Conservation (phyloP, 352 stramenopile species). For the Aphanomyces cochlioides region DNA sequence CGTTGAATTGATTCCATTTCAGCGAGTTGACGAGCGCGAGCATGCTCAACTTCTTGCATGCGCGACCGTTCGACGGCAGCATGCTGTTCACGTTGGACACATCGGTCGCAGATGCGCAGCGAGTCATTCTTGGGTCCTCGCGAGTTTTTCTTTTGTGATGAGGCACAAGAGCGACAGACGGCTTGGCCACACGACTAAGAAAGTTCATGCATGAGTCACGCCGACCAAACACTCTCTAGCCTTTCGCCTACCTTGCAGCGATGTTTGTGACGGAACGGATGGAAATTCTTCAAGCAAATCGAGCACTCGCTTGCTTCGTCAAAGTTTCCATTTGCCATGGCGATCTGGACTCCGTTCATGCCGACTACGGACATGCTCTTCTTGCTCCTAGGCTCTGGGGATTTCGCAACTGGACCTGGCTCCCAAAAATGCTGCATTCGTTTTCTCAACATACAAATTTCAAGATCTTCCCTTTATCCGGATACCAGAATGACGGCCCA, state of each 20-base stretch:
- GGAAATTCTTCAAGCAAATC: conserved; percentile 82
- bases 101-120: conserved; percentile 76
- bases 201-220: conserved; percentile 1
- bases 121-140: conserved; percentile 73
- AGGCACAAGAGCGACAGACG: conserved; percentile 68
- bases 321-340: conserved; percentile 33
- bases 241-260: conserved; percentile 54
- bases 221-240: no score
- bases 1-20: conserved; percentile 50
- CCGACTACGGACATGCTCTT: not conserved
- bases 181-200: conserved; percentile 68
- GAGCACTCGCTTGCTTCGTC: conserved; percentile 63
- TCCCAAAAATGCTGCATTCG: no score
- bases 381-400: no score
- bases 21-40: conserved; percentile 62
- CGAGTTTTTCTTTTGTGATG: conserved; percentile 70
- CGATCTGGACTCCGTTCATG: conserved; percentile 29
- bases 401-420: no score
- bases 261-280: conserved; percentile 81
- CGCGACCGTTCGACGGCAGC: conserved; percentile 66
- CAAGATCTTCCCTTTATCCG: no score
- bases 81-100: conserved; percentile 70
- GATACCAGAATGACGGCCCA: no score
- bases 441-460: no score
- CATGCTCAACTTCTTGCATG: conserved; percentile 63